These are phyloP conservation scores for Blastobotrys apis DNA, from an alignment of 1,139 yeast species.

Conservation along the genomic window DNA sequence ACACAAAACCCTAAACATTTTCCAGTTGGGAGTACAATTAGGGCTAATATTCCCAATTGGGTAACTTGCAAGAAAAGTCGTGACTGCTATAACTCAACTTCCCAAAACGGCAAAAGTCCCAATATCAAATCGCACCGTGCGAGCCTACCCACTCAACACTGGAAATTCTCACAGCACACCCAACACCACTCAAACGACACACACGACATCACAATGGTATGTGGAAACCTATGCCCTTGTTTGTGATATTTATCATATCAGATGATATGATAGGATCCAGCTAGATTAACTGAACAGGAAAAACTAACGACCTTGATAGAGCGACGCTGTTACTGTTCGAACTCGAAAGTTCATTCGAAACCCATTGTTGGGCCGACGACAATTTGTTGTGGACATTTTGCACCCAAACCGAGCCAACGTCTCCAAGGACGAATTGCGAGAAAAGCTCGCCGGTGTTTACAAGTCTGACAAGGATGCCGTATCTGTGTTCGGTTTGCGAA, in stretches of 20 bases:
- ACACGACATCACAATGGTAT: conserved; percentile 11
- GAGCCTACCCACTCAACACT: background rate
- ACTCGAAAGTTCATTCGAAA: conserved; percentile 99
- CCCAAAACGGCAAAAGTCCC: background rate
- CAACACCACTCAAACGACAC: background rate
- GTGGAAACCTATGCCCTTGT: conserved; percentile 1
- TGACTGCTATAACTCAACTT: no score
- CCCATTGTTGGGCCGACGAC: conserved; percentile 99
- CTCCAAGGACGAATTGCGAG: conserved; percentile 99
- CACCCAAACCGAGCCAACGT: conserved; percentile 99
- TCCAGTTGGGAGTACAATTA: no score
- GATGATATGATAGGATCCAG: no score
- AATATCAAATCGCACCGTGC: background rate
- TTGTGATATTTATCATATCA: no score
- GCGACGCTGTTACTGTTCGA: conserved; percentile 99
- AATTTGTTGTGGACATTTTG: conserved; percentile 98
- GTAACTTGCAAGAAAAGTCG: no score
- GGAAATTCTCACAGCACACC: background rate
- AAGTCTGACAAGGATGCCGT: conserved; percentile 98
- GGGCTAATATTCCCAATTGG: no score
- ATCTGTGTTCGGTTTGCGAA: conserved; percentile 98
- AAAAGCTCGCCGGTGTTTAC: conserved; percentile 93
- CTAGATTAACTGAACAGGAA: background rate
- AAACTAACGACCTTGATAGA: conserved; percentile 47
- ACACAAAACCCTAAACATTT: no score